Base-by-base conservation (phyloP, 1,284 basidiomycete species). In the Blastosporella zonata region DNA sequence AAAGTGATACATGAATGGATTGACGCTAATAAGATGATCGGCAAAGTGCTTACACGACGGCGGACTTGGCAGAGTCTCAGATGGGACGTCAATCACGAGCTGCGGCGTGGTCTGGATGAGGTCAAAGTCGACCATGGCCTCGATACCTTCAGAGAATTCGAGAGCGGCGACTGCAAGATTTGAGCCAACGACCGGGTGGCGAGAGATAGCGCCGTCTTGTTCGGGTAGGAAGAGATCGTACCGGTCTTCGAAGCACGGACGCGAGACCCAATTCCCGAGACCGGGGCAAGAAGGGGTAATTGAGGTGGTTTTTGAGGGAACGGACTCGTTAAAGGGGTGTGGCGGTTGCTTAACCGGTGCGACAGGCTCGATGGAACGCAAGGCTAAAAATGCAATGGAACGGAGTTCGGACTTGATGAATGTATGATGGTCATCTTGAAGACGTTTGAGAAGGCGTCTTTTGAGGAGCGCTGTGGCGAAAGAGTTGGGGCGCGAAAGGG, bases 161-260 rank as follows among this genome's bases (percentile, higher is more conserved):
- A 90, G 71, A 35, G 81, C 82, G 44, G 84, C 82, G 35, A 90
- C 83, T n/a, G 82, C 86, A 18, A 78, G 67, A 4, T 71, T 50
- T 49, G 73, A 62, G 59, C 81, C 70, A 51, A 72, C 58, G 35
- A 87, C 70, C 22, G 65, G 69, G 22, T 65, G 67, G 43, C 65
- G 56, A 28, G 63, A 55, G 42, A 81, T 55, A 22, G 65, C 66
- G 23, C 60, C 67, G 37, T 74, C 69, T 23, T 73, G 68, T 33
- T 59, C 64, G 17, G 71, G 68, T 10, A 74, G 61, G 70, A 80
- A 86, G 2, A 85, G 68, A 18, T 68, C 65, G 55, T 76, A 68
- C 20, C 87, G 73, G 49, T 90, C 84, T 61, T 91, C 88, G 61
- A 88, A 90, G 60, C 83, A 84, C 15, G 85, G 82, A 4, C 88